Base-by-base conservation (phyloP, 1,284 basidiomycete genomes). In the Porphyrellus sp. region DNA sequence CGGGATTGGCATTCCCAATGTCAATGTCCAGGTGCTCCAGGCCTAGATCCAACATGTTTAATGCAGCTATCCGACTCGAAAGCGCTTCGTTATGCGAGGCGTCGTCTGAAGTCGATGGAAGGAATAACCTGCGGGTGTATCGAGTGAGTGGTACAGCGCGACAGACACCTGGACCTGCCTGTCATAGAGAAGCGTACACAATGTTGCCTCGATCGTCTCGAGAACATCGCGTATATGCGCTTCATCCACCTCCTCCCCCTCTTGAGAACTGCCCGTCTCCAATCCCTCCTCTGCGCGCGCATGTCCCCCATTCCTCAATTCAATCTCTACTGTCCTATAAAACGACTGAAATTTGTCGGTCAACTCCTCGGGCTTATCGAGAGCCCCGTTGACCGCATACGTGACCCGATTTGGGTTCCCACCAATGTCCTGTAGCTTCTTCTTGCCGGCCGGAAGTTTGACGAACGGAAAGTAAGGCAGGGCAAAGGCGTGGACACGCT, bases 11-110 rank as follows among this genome's bases (percentile, higher is more conserved):
- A n/a, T 72, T 62, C 12, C 76, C 70, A 28, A 86, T 71, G 64
- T 89, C 72, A 5, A 98, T 79, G 6, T 94, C 95, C 1, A 98
- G 80, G 69, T 97, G 93, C 37, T 88, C 85, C 18, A 98, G 74
- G 2, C 83, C 80, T 1, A 98, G 74, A 64, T 97, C 94, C 0
- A 97, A 75, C 75, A 93, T 82, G 62, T 95, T 94, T 39, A 98
- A 76, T 0, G 93, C 94, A 11, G 91, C 91, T 21, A 98, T 86
- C 5, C 93, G 83, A 59, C 86, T 91, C 0, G 92, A 83, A 4
- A 98, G 74, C 0, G 91, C 87, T 62, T 92, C 91, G 63, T 98
- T 93, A 63, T 94, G 92, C 2, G 83, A 85, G 0, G 81, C 76
- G 64, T 97, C 93, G 55, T 92, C 89, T 0, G 89, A 86, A 0